These are phyloP conservation scores for Phycomyces blakesleeanus DNA, from an alignment of 192 early-diverging fungal species.

Conservation along the genomic window DNA sequence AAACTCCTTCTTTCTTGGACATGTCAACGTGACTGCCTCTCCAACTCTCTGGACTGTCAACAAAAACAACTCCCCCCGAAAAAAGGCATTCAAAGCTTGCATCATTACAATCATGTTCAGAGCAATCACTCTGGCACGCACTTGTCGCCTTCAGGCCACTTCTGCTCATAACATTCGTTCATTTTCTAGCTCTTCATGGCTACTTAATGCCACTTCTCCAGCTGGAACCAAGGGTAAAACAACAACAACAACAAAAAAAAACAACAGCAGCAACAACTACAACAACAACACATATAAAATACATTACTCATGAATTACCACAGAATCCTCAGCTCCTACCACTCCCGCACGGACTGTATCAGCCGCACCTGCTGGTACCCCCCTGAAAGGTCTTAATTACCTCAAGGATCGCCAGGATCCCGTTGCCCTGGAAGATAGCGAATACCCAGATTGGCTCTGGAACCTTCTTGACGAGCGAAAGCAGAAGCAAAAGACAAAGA, in stretches of 20 bases:
- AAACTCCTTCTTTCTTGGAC: too few relatives aligned
- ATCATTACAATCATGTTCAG: neutral
- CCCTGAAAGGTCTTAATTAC: constrained; percentile 84
- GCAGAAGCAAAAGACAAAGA: constrained; percentile 41
- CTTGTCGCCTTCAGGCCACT: neutral
- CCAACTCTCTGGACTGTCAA: neutral
- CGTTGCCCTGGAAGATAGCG: constrained; percentile 75
- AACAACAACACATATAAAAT: too few relatives aligned
- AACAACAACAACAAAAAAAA: too few relatives aligned
- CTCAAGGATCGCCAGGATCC: constrained; percentile 82
- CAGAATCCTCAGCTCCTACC: too few relatives aligned
- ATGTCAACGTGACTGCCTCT: too few relatives aligned
- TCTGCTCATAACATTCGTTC: too few relatives aligned
- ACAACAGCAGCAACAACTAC: too few relatives aligned
- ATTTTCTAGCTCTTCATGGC: too few relatives aligned
- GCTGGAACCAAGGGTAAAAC: too few relatives aligned
- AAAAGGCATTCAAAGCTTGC: neutral
- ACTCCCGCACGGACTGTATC: constrained; percentile 28
- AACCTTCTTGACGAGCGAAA: constrained; percentile 61
- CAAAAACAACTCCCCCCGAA: neutral
- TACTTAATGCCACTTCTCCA: too few relatives aligned
- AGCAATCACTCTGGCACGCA: neutral
- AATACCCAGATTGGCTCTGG: constrained; percentile 96
- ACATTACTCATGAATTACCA: too few relatives aligned
- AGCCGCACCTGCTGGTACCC: constrained; percentile 66